Conservation (phyloP, 306 rosid species). For the Glycine tomentella region DNA sequence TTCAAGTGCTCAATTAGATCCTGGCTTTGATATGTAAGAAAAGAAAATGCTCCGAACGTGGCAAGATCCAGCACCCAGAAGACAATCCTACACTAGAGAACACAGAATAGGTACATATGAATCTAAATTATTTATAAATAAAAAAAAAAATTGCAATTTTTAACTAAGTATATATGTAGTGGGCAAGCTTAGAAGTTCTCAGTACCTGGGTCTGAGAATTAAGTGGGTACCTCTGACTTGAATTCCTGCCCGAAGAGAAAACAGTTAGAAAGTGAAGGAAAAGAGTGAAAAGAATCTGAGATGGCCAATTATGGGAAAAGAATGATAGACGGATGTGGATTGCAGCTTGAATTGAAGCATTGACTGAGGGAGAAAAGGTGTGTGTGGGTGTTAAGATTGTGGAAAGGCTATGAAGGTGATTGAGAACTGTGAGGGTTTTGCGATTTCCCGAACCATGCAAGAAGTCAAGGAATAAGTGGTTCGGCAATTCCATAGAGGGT, state of each 20-base stretch:
- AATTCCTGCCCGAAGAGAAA: constrained; percentile 30
- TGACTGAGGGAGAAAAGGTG: not conserved
- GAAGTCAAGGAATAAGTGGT: not conserved
- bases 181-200: not conserved
- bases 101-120: not conserved
- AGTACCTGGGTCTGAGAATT: constrained; percentile 52
- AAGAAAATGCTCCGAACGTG: not conserved
- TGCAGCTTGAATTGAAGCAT: constrained; percentile 21
- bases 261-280: constrained; percentile 42
- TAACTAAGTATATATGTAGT: not conserved
- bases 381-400: not conserved
- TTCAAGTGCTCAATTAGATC: constrained; percentile 12
- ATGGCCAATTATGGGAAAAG: constrained; percentile 25
- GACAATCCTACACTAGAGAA: constrained; percentile 39
- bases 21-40: constrained; percentile 9
- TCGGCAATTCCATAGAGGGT: not conserved
- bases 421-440: not conserved
- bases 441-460: not conserved
- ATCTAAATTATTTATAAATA: not conserved
- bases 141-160: constrained; percentile 37
- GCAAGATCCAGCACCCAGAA: constrained; percentile 41
- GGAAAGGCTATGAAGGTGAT: not conserved
- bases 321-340: not conserved
- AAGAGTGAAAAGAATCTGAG: constrained; percentile 18
- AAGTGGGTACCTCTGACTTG: constrained; percentile 28